These are phyloP conservation scores for Huntiella decipiens DNA, from an alignment of 2,329 filamentous ascomycete species.

Conservation along the genomic window DNA sequence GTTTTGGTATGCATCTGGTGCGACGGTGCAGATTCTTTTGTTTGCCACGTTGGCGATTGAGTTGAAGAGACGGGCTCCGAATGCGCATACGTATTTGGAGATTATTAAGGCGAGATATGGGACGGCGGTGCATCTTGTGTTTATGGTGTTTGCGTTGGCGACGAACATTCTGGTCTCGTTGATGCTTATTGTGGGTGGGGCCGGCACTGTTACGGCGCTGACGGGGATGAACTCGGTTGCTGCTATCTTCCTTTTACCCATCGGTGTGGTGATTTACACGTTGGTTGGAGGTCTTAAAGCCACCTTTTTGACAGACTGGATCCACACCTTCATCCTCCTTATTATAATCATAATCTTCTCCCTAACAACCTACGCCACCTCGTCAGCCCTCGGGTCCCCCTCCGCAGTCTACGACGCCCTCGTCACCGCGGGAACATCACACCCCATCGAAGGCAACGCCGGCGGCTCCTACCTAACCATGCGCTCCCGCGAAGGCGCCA, in stretches of 20 bases:
- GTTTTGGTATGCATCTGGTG: constrained; percentile 46
- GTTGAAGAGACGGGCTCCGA: constrained; percentile 68
- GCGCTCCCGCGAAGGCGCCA: constrained; percentile 58
- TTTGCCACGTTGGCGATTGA: constrained; percentile 86
- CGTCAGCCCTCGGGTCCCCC: constrained; percentile 53
- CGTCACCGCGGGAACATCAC: constrained; percentile 42
- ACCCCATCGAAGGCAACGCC: constrained; percentile 64
- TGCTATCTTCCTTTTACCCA: constrained; percentile 67
- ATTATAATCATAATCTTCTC: constrained; percentile 76
- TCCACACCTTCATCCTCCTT: constrained; percentile 70
- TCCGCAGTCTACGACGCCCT: constrained; percentile 61
- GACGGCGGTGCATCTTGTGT: constrained; percentile 49
- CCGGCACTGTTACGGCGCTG: constrained; percentile 32
- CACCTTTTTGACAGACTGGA: constrained; percentile 69
- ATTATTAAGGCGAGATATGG: constrained; percentile 70
- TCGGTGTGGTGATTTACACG: constrained; percentile 52
- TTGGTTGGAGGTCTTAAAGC: constrained; percentile 65
- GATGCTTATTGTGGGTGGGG: constrained; percentile 71
- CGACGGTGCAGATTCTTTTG: constrained; percentile 70
- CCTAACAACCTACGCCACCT: constrained; percentile 63
- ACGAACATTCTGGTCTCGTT: constrained; percentile 78
- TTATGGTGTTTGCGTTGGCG: constrained; percentile 63
- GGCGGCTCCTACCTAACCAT: constrained; percentile 76
- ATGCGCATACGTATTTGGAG: constrained; percentile 72
- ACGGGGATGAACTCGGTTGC: constrained; percentile 42